Conservation (phyloP, 139 green algal species). For the Haematococcus lacustris region DNA sequence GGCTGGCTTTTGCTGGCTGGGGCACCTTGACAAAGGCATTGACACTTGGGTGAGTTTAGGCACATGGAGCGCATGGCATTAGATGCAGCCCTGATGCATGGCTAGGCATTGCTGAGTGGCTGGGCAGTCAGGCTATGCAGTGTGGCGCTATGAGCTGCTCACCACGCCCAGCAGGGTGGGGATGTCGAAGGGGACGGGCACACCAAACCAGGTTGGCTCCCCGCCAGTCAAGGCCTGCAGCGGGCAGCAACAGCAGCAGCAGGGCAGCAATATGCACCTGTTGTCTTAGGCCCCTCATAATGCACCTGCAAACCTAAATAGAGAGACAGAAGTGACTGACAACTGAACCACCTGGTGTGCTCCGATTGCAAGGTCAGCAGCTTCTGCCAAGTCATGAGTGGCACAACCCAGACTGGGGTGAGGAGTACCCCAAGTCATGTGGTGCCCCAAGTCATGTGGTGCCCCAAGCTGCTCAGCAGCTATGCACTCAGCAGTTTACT, state of each 20-base stretch:
- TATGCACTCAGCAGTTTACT: conserved; percentile 7
- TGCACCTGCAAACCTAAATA: not conserved
- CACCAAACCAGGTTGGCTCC: conserved; percentile 68
- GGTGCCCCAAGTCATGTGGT: too few species aligned
- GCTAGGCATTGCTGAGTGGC: too few species aligned
- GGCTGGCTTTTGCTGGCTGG: too few species aligned
- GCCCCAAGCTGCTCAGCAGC: too few species aligned
- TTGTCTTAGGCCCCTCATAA: not conserved
- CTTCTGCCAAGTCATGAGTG: not conserved
- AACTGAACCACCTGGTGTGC: not conserved
- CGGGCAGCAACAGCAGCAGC: too few species aligned
- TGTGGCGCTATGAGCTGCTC: too few species aligned
- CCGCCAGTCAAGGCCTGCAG: conserved; percentile 65
- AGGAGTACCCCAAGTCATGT: not conserved
- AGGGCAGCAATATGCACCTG: not conserved
- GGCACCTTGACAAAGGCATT: too few species aligned
- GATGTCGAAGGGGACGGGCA: conserved; percentile 72
- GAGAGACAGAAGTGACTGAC: not conserved
- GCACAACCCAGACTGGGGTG: not conserved
- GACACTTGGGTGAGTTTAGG: too few species aligned
- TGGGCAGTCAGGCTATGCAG: too few species aligned
- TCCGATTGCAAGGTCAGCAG: too few species aligned
- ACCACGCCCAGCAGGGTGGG: conserved; percentile 65
- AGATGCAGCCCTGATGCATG: too few species aligned
- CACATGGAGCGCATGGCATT: too few species aligned